Conservation (phyloP, 805 yeast genomes). For the Metschnikowia cubensis region DNA sequence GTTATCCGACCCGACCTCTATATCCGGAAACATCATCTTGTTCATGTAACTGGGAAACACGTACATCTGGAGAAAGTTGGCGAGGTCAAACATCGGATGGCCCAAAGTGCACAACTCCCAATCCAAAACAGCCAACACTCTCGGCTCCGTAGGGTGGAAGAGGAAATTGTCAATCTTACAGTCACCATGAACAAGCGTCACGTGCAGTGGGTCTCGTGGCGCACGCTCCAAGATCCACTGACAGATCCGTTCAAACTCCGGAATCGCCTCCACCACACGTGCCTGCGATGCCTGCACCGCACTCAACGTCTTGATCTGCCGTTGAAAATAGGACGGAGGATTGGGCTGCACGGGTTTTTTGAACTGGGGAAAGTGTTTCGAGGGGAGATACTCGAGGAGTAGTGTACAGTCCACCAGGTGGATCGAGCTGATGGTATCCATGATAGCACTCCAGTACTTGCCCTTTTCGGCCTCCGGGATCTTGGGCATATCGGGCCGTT, state of each 20-base stretch:
- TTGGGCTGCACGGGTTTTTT: constrained; percentile 16
- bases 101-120: constrained; percentile 68
- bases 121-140: constrained; percentile 54
- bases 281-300: constrained; percentile 39
- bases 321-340: constrained; percentile 41
- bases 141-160: constrained; percentile 48
- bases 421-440: constrained; percentile 45
- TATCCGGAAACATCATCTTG: constrained; percentile 18
- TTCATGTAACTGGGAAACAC: constrained; percentile 41
- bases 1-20: constrained; percentile 32
- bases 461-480: constrained; percentile 22
- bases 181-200: constrained; percentile 59
- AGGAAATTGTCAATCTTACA: constrained; percentile 62
- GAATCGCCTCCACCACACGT: constrained; percentile 44
- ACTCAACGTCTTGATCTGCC: constrained; percentile 49
- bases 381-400: constrained; percentile 43
- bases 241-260: constrained; percentile 40
- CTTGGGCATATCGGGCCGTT: constrained; percentile 46
- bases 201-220: constrained; percentile 45
- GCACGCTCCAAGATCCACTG: constrained; percentile 40
- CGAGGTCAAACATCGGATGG: constrained; percentile 59
- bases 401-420: constrained; percentile 46
- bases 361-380: constrained; percentile 42
- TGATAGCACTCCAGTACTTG: constrained; percentile 45
- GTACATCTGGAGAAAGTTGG: constrained; percentile 55